Percentiles rank a stretch among this genome's conserved stretches.
phyloP scores from a whole-genome alignment of 2,329 filamentous ascomycete genomes.

The Tolypocladium inflatum region DNA sequence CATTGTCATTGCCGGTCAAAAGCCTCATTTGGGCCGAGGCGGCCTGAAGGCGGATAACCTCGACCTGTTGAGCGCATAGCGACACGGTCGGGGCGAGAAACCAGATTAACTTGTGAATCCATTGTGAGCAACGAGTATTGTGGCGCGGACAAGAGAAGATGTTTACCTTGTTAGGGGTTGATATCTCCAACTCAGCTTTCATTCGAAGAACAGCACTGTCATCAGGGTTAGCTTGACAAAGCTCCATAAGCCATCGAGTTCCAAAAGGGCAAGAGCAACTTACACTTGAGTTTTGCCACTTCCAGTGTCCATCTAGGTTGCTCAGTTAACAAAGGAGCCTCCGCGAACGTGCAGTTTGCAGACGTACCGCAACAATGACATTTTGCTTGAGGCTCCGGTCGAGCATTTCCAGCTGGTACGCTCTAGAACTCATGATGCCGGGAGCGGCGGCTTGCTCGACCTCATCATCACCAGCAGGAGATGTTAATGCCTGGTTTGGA shows the following conservation, averaged over 20 bases:
- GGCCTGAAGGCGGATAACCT: conserved; percentile 50
- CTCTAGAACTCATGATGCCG: conserved; percentile 35
- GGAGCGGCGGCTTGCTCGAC: conserved; percentile 2
- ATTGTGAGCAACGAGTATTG: not conserved
- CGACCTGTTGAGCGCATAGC: conserved; percentile 57
- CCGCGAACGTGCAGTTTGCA: not conserved
- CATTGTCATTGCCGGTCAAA: conserved; percentile 57
- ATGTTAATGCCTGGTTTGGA: not conserved
- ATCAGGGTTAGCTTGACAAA: conserved; percentile 5
- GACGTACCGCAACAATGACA: conserved; percentile 58
- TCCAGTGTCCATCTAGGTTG: conserved; percentile 65
- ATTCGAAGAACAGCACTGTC: conserved; percentile 59
- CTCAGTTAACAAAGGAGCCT: not conserved
- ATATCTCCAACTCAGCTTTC: conserved; percentile 49
- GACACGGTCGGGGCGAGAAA: conserved; percentile 63
- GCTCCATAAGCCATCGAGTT: not conserved
- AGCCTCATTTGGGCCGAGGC: conserved; percentile 48
- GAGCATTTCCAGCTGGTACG: conserved; percentile 71
- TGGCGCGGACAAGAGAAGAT: not conserved
- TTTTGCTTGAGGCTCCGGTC: conserved; percentile 58
- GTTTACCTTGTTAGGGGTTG: conserved; percentile 41
- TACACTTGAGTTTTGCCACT: conserved; percentile 73
- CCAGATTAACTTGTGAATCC: conserved; percentile 49
- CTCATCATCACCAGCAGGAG: conserved; percentile 2
- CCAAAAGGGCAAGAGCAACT: conserved; percentile 13